Conservation (phyloP, 306 rosid species). For the Pterocarpus santalinus region DNA sequence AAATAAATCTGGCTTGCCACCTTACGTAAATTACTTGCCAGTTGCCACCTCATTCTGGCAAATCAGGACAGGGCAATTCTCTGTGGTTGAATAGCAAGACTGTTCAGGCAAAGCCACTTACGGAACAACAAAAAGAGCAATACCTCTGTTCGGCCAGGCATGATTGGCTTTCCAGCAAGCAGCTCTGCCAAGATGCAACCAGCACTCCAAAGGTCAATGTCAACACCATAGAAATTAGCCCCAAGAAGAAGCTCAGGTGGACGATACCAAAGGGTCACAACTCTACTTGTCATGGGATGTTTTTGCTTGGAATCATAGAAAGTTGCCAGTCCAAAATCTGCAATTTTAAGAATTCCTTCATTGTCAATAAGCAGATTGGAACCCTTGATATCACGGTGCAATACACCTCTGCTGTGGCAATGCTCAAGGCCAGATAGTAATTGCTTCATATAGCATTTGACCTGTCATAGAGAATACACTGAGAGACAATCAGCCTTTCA, state of each 20-base stretch:
- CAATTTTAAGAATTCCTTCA: conserved; percentile 84
- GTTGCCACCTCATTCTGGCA: too few species aligned
- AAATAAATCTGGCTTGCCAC: too few species aligned
- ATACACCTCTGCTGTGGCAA: conserved; percentile 85
- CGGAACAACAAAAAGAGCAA: conserved; percentile 36
- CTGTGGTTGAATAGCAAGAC: neutral
- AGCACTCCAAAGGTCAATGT: conserved; percentile 93
- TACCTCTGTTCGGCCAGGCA: conserved; percentile 99
- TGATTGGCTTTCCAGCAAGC: conserved; percentile 87
- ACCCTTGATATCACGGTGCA: conserved; percentile 96
- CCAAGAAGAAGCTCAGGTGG: conserved; percentile 98
- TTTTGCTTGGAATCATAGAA: conserved; percentile 69
- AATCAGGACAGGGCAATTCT: neutral
- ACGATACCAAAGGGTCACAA: conserved; percentile 96
- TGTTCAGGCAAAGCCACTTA: neutral
- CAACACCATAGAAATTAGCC: conserved; percentile 73
- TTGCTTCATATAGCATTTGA: conserved; percentile 90
- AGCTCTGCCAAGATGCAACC: conserved; percentile 96
- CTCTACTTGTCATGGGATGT: conserved; percentile 91
- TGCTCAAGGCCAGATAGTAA: conserved; percentile 92
- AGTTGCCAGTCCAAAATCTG: conserved; percentile 91
- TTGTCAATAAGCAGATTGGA: conserved; percentile 85
- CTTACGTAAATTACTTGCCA: too few species aligned
- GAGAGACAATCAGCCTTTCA: conserved; percentile 47
- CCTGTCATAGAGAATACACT: conserved; percentile 58